These are phyloP conservation scores for Magnusiomyces suaveolens DNA, from an alignment of 1,139 yeast genomes.

Conservation along the genomic window DNA sequence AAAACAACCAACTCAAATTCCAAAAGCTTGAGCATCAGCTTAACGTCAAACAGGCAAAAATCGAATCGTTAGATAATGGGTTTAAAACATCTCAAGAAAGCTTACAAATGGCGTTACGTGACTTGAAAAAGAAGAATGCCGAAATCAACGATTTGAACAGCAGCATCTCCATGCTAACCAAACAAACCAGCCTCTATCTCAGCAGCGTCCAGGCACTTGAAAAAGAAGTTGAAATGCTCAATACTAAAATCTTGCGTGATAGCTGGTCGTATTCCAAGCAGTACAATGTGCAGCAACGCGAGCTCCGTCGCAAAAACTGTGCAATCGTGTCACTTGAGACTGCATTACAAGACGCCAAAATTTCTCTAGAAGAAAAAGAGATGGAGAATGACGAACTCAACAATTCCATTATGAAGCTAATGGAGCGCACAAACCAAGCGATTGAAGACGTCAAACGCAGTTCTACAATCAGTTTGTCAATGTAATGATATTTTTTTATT, in stretches of 20 bases:
- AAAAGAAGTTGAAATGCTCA: slow-evolving; percentile 13
- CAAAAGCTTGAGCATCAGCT: slow-evolving; percentile 6
- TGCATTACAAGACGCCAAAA: slow-evolving; percentile 29
- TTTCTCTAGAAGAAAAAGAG: slow-evolving; percentile 31
- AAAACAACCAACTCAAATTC: not conserved
- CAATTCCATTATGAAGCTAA: slow-evolving; percentile 27
- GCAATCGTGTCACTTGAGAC: slow-evolving; percentile 25
- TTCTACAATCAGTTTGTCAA: no score
- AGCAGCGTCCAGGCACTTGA: slow-evolving; percentile 12
- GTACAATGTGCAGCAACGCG: slow-evolving; percentile 23
- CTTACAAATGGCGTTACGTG: not conserved
- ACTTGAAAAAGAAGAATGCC: not conserved
- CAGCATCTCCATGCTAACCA: not conserved
- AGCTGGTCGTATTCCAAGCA: slow-evolving; percentile 21
- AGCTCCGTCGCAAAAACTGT: slow-evolving; percentile 22
- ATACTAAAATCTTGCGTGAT: not conserved
- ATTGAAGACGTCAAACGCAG: slow-evolving; percentile 28
- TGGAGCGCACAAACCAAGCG: slow-evolving; percentile 30
- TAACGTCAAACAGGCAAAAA: slow-evolving; percentile 1
- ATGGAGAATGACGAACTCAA: slow-evolving; percentile 33
- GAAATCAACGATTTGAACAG: not conserved
- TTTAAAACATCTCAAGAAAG: not conserved
- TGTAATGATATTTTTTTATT: no score
- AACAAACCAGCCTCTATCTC: not conserved
- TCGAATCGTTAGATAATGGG: not conserved